Conservation (phyloP, 2,329 filamentous ascomycete species). For the Colletotrichum ledebouriae region DNA sequence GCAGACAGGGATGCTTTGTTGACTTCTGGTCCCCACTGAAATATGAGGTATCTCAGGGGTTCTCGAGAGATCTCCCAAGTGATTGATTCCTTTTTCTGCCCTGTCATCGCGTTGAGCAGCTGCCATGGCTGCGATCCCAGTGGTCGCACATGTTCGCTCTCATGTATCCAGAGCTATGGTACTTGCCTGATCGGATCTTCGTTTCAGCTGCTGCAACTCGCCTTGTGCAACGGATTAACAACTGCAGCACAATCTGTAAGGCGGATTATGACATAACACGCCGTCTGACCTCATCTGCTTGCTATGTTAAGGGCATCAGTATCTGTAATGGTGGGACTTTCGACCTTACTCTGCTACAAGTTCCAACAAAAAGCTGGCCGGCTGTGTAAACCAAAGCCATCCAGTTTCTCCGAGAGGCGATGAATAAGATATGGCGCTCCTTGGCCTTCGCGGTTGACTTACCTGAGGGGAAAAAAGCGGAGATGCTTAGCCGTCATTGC, state of each 20-base stretch:
- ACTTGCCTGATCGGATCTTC: conserved; percentile 7
- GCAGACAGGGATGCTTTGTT: conserved; percentile 8
- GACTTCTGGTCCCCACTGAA: neutral
- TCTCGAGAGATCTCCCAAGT: conserved; percentile 1
- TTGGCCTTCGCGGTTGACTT: conserved; percentile 7
- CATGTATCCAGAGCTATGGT: conserved; percentile 22
- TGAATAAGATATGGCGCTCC: conserved; percentile 15
- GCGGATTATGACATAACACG: conserved; percentile 16
- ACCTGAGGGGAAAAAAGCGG: neutral
- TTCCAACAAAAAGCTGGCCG: neutral
- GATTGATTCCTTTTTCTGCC: conserved; percentile 1
- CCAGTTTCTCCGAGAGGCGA: conserved; percentile 8
- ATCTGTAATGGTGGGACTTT: neutral
- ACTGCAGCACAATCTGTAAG: neutral
- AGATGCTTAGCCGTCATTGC: conserved; percentile 28
- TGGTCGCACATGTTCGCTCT: neutral
- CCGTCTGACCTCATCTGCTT: conserved; percentile 29
- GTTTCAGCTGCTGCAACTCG: conserved; percentile 36
- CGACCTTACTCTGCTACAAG: neutral
- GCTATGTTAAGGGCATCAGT: neutral
- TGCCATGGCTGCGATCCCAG: conserved; percentile 9
- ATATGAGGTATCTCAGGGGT: conserved; percentile 8
- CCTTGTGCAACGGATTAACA: conserved; percentile 20
- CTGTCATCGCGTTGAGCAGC: too few species aligned
- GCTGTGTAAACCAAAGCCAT: neutral